Base-by-base conservation (phyloP, 768 basidiomycete genomes). In the Tylopilus balloui region DNA sequence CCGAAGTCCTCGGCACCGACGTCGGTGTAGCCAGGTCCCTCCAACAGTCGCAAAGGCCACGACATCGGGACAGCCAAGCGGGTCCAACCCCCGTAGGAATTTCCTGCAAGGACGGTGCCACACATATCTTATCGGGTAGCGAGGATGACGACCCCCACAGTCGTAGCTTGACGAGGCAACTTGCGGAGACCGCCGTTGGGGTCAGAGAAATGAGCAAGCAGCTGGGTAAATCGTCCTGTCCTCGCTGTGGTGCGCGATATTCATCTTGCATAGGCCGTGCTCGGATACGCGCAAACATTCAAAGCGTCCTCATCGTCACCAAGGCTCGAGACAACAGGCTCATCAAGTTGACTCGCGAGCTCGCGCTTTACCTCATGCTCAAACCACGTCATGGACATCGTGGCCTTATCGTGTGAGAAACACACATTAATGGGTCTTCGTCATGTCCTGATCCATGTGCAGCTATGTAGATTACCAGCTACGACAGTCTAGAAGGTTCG, bases 151-250 rank as follows among this genome's bases (percentile, higher is more conserved):
- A 88, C 20, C 84, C 83, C 38, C 82, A 80, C 53, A 79, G 78
- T 1, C 78, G 80, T 36, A 94, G 85, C 64, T 69, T 98, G 60
- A 98, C 96, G 6, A 86, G 80, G 63, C 91, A 93, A 58, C 77
- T 99, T 13, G 96, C 95, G 8, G 95, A 95, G 72, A 99, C 96
- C 17, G 96, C 96, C 15, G 90, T 92, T 12, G 88, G 92, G 32
- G 96, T 99, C 11, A 79, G 96, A 41, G 96, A 99, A 71, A 94
- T 97, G 92, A 95, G 92, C 80, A 95, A 95, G 69, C 91, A 95
- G 67, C 84, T 99, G 15, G 96, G 95, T 92, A 58, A 62, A 78
- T 71, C 24, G 29, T 54, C 41, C 36, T 45, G 31, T 46, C 42
- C 15, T 12, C 28, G 29, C 45, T 42, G 36, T 42, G 34, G 42